These are phyloP conservation scores for Rhodotorula graminis DNA, from an alignment of 768 basidiomycete genomes.

Conservation along the genomic window DNA sequence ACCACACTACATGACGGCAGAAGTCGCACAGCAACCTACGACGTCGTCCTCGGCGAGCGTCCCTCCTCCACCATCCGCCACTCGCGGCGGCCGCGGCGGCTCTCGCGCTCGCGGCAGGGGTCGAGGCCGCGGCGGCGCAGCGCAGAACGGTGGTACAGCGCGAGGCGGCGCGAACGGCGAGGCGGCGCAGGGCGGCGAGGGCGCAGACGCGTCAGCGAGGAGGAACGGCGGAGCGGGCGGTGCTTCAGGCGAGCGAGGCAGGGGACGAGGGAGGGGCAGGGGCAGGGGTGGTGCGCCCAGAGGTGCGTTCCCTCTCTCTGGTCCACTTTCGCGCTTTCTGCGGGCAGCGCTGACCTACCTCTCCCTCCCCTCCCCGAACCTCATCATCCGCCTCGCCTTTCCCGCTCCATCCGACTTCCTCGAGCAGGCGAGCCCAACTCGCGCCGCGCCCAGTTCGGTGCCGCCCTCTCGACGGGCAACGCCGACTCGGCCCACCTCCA, in stretches of 20 bases:
- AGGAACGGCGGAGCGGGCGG: background rate
- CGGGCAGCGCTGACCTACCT: background rate
- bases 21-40: background rate
- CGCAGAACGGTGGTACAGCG: background rate
- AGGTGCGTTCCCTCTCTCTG: no score
- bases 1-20: background rate
- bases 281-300: background rate
- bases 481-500: background rate
- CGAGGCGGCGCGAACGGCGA: background rate
- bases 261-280: background rate
- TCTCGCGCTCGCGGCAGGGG: background rate
- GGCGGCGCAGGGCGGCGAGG: background rate
- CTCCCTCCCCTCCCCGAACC: background rate
- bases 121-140: background rate
- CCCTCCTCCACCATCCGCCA: background rate
- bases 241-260: background rate
- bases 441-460: slow-evolving; percentile 23
- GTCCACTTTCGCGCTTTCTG: no score
- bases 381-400: background rate
- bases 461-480: slow-evolving; percentile 16
- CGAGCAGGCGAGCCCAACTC: background rate
- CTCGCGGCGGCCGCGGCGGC: background rate
- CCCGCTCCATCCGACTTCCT: no score
- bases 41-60: background rate
- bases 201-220: background rate